A percentile compares a stretch with the other conserved stretches of the same genome.
These are phyloP conservation scores for Aphanomyces cochlioides DNA, from an alignment of 352 stramenopile species.

Conservation along the genomic window DNA sequence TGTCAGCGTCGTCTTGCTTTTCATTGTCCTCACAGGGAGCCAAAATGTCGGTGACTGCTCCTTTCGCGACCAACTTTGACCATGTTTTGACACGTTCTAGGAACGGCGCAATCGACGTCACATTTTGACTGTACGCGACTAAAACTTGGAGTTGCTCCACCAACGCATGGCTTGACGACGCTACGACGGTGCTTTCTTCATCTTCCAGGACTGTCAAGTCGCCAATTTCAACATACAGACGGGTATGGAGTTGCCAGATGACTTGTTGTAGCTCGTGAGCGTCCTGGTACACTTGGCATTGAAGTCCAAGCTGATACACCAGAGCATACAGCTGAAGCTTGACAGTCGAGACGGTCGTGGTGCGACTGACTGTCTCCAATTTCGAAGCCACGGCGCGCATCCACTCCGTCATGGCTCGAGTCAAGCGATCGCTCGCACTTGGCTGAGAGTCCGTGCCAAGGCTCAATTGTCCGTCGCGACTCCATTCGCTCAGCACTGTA, in stretches of 20 bases:
- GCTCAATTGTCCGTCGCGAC: slow-evolving; percentile 52
- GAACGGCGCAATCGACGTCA: slow-evolving; percentile 46
- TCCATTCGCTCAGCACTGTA: slow-evolving; percentile 48
- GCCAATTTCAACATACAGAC: slow-evolving; percentile 1
- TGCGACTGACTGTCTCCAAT: slow-evolving; percentile 47
- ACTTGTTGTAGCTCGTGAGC: slow-evolving; percentile 21
- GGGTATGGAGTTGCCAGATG: slow-evolving; percentile 17
- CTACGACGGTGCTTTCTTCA: slow-evolving; percentile 54
- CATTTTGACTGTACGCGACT: slow-evolving; percentile 37
- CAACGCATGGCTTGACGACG: slow-evolving; percentile 19
- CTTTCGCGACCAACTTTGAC: slow-evolving; percentile 74
- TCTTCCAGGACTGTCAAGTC: slow-evolving; percentile 49
- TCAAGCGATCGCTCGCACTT: slow-evolving; percentile 55
- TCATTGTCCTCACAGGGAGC: slow-evolving; percentile 31
- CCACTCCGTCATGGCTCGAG: slow-evolving; percentile 58
- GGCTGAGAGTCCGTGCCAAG: slow-evolving; percentile 38
- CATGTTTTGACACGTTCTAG: slow-evolving; percentile 61
- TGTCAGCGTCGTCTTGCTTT: slow-evolving; percentile 24
- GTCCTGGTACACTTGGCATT: not conserved
- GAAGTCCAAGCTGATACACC: slow-evolving; percentile 5
- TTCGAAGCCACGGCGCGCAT: slow-evolving; percentile 30
- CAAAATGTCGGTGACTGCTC: slow-evolving; percentile 70
- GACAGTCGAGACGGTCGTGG: slow-evolving; percentile 37
- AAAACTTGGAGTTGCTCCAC: slow-evolving; percentile 55
- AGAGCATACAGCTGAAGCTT: slow-evolving; percentile 46